Evolutionary conservation across 202 grass and related monocot species (phyloP), one percentile per base, ranked within the genome.

Genomic region (Zoysia matrella): DNA sequence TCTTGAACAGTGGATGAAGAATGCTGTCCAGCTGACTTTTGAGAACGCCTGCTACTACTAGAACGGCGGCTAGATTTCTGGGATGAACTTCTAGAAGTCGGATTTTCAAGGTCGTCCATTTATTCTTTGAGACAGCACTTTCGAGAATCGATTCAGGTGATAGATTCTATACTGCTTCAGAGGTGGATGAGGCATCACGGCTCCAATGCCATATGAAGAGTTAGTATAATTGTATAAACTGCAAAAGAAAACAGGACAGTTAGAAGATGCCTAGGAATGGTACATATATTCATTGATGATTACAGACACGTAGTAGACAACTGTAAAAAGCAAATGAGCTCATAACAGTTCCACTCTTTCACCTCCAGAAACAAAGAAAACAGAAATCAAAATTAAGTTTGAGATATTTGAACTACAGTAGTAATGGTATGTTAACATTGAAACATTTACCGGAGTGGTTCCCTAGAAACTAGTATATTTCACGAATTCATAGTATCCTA

Each of bases 1-100:
- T 98, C 96, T 69, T 91, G 92, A 86, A 88, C 88, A 61, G 69
- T 85, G n/a, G 90, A 89, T 42, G 91, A 95, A 77, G 88, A 93
- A 74, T 95, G 96, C 9, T 95, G 92, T 22, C 90, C 90, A 22
- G 83, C 71, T 68, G 80, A 79, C 85, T 86, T 92, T 56, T 92
- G 88, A 64, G 91, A 91, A 46, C 82, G 86, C 43, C 77, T 86
- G 16, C 90, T 82, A 54, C 90, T 82, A 60, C 89, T 84, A 15
- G 87, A 92, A 75, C 70, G 86, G n/a, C 82, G 87, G 78, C 80
- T 83, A 49, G 87, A 95, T 83, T 95, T 92, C 83, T 92, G 84
- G 47, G 86, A 89, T 57, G 86, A 85, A 73, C 78, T 88, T 83
- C 85, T 88, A 22, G 85, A 87, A 66, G 80, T 89, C 18, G 83